Conservation (phyloP, 192 early-diverging fungal genomes). For the Entomortierella beljakovae region DNA sequence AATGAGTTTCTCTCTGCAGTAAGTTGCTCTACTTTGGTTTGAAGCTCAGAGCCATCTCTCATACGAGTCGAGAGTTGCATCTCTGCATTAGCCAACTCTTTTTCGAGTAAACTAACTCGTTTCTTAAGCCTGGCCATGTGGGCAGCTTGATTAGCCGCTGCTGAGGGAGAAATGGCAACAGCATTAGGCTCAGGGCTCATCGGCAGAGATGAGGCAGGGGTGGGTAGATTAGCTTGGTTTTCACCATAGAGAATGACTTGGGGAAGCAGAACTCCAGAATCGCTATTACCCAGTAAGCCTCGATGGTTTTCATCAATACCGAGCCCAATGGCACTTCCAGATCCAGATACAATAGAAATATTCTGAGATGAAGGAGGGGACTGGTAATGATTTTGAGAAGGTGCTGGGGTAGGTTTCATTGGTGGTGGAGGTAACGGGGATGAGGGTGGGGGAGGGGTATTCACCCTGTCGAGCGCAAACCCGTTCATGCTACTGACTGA, state of each 20-base stretch:
- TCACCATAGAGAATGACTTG: not conserved
- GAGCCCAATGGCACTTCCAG: not conserved
- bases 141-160: slow-evolving; percentile 1
- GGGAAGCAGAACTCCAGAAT: not conserved
- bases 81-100: slow-evolving; percentile 24
- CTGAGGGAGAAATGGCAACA: not conserved
- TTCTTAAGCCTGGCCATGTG: slow-evolving; percentile 17
- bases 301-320: slow-evolving; percentile 4
- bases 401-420: too few species aligned
- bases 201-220: slow-evolving; percentile 14
- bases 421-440: slow-evolving; percentile 11
- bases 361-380: slow-evolving; percentile 2
- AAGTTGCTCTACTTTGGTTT: slow-evolving; percentile 11
- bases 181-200: slow-evolving; percentile 18
- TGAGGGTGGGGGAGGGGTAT: slow-evolving; percentile 19
- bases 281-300: too few species aligned
- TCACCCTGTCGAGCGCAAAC: slow-evolving; percentile 20
- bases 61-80: slow-evolving; percentile 15
- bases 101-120: slow-evolving; percentile 25
- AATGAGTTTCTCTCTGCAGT: slow-evolving; percentile 15
- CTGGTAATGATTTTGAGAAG: not conserved
- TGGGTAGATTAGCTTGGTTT: not conserved
- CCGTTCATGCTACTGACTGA: slow-evolving; percentile 24
- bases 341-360: not conserved
- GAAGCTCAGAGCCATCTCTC: slow-evolving; percentile 19